A percentile compares a stretch with the other conserved stretches of the same genome.
phyloP scores from a whole-genome alignment of 345 rosid genomes.

The Citrus australasica region DNA sequence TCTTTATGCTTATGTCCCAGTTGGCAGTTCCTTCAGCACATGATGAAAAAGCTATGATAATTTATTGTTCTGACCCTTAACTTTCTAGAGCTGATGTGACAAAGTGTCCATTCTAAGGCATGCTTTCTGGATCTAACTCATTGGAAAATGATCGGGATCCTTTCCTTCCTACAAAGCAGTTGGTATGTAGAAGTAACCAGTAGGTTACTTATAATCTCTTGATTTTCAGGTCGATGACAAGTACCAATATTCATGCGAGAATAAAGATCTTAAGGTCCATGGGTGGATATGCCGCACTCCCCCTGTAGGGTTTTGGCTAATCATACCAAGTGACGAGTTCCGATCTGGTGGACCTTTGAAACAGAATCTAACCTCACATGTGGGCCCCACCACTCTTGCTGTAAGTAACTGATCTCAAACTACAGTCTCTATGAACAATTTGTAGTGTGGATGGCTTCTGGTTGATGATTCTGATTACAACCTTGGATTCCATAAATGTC shows the following conservation, averaged over 20 bases:
- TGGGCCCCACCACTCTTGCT: slow-evolving; percentile 85
- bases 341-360: slow-evolving; percentile 93
- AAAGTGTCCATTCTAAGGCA: background rate
- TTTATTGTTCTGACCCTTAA: background rate
- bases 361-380: slow-evolving; percentile 93
- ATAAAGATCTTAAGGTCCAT: slow-evolving; percentile 75
- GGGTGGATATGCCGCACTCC: slow-evolving; percentile 89
- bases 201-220: slow-evolving; percentile 1
- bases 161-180: slow-evolving; percentile 4
- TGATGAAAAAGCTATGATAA: background rate
- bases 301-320: slow-evolving; percentile 95
- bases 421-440: background rate
- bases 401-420: slow-evolving; percentile 41
- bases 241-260: slow-evolving; percentile 88
- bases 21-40: background rate
- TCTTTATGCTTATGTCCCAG: background rate
- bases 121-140: slow-evolving; percentile 1
- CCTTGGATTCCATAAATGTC: slow-evolving; percentile 7
- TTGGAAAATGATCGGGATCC: background rate
- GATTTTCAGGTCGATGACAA: slow-evolving; percentile 87
- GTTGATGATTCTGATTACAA: background rate
- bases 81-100: background rate
- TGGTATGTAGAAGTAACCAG: background rate
- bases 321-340: slow-evolving; percentile 89
- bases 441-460: background rate